These are phyloP conservation scores for Clarireedia hainanense DNA, from an alignment of 2,329 filamentous ascomycete genomes.

Conservation along the genomic window DNA sequence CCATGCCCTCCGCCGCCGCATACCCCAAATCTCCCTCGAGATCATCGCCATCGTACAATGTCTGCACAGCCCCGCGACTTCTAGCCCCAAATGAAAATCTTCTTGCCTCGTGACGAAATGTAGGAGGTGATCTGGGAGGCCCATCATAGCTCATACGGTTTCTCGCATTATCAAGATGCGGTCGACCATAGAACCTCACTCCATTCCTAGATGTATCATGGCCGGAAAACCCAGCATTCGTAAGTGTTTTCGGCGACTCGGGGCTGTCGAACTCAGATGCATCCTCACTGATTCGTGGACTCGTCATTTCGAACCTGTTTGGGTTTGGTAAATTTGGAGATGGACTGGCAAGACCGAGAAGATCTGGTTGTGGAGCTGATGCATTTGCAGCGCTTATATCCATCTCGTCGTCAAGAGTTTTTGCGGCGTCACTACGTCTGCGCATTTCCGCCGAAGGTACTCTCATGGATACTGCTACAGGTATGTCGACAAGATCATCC, in stretches of 20 bases:
- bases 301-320: conserved; percentile 63
- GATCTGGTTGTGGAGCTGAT: conserved; percentile 51
- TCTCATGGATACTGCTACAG: conserved; percentile 84
- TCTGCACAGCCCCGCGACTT: conserved; percentile 27
- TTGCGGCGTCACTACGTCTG: conserved; percentile 46
- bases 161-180: conserved; percentile 19
- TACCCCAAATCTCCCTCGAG: conserved; percentile 91
- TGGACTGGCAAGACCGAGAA: conserved; percentile 48
- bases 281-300: conserved; percentile 29
- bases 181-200: conserved; percentile 25
- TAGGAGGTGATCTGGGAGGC: conserved; percentile 20
- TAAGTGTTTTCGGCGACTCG: conserved; percentile 14
- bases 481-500: conserved; percentile 96
- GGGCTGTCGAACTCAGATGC: conserved; percentile 14
- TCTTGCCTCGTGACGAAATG: conserved; percentile 16
- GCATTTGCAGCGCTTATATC: conserved; percentile 72
- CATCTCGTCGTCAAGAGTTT: conserved; percentile 68
- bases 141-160: conserved; percentile 30
- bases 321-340: conserved; percentile 46
- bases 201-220: conserved; percentile 16
- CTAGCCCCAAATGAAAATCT: conserved; percentile 34
- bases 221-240: conserved; percentile 10
- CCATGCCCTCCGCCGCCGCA: conserved; percentile 87
- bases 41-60: conserved; percentile 60
- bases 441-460: conserved; percentile 78